These are phyloP conservation scores for Collybiopsis luxurians DNA, from an alignment of 768 basidiomycete genomes.

Conservation along the genomic window DNA sequence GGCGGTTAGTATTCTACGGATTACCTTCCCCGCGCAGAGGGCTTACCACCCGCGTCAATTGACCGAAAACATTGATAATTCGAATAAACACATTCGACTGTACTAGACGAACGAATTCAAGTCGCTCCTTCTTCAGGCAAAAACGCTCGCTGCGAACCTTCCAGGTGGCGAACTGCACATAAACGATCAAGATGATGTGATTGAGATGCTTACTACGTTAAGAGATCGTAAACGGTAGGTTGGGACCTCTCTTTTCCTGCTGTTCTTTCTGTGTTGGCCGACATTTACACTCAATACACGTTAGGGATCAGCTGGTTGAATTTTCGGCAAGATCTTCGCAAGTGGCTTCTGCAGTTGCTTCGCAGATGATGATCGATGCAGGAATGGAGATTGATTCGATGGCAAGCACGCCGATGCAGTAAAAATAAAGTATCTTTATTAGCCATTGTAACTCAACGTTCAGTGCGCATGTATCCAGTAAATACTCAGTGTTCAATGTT, in stretches of 20 bases:
- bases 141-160: constrained; percentile 51
- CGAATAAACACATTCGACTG: background rate
- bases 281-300: no score
- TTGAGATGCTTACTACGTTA: constrained; percentile 62
- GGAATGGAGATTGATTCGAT: constrained; percentile 75
- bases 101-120: constrained; percentile 72
- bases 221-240: constrained; percentile 61
- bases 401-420: constrained; percentile 60
- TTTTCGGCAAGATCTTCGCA: constrained; percentile 16
- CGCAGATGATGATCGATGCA: constrained; percentile 19
- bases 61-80: background rate
- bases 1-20: constrained; percentile 55
- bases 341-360: constrained; percentile 31
- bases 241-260: no score
- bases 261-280: no score
- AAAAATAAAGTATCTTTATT: no score
- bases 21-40: no score
- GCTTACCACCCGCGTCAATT: background rate
- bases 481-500: no score
- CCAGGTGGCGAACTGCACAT: constrained; percentile 73
- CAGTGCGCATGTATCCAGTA: no score
- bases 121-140: constrained; percentile 53
- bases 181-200: constrained; percentile 69
- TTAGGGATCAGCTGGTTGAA: background rate
- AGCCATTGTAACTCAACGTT: no score